Percentiles rank a stretch among this genome's conserved stretches.
Evolutionary conservation across 768 basidiomycete genomes (phyloP).

Genomic region (Boletus coccyginus): DNA sequence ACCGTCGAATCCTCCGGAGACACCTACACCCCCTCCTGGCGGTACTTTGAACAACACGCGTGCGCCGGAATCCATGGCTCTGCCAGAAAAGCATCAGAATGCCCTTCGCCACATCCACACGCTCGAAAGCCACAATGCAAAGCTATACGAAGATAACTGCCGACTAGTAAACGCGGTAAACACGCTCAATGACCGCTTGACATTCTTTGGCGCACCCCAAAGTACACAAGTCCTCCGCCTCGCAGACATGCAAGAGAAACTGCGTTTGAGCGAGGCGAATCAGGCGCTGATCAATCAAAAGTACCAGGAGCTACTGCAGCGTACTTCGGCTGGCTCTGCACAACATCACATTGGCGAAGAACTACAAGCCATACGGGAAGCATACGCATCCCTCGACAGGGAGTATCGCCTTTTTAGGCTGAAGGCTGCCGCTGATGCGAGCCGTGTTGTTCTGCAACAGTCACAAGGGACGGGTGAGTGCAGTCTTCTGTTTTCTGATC

Average conservation of each 20-base stretch:
- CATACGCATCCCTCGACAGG: conserved; percentile 20
- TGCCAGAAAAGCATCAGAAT: conserved; percentile 24
- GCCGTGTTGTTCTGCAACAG: conserved; percentile 6
- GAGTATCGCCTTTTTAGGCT: conserved; percentile 16
- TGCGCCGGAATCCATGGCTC: conserved; percentile 42
- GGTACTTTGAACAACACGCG: conserved; percentile 34
- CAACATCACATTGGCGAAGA: conserved; percentile 19
- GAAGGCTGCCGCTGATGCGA: conserved; percentile 4
- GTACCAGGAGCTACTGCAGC: conserved; percentile 25
- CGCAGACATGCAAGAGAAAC: conserved; percentile 25
- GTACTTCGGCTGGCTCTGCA: conserved; percentile 7
- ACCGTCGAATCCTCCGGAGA: background rate
- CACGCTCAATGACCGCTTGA: conserved; percentile 31
- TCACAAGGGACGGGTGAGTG: conserved; percentile 7
- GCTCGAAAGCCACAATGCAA: conserved; percentile 29
- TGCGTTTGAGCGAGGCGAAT: conserved; percentile 22
- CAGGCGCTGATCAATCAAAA: conserved; percentile 16
- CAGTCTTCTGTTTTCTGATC: background rate
- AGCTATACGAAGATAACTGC: conserved; percentile 39
- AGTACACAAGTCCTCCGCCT: conserved; percentile 17
- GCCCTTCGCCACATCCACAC: conserved; percentile 33
- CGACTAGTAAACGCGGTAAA: conserved; percentile 28
- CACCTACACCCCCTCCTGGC: conserved; percentile 4
- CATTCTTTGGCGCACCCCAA: conserved; percentile 16
- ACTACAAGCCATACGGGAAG: conserved; percentile 16